These are phyloP conservation scores for Pichia sp. DNA, from an alignment of 1,139 yeast genomes.

Conservation along the genomic window DNA sequence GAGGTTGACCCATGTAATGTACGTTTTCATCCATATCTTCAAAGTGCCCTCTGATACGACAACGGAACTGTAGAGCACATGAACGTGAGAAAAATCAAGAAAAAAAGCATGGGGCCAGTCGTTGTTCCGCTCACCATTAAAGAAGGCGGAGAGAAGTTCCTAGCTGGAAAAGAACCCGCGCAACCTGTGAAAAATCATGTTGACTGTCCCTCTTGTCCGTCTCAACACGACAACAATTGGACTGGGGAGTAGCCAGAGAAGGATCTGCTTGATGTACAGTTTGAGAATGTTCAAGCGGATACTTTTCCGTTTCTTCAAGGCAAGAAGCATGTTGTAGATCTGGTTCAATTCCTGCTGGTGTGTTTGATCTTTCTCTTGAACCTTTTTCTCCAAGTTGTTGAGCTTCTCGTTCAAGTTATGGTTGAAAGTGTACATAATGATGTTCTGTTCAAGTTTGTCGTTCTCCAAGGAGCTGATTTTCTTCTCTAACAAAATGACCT, in stretches of 20 bases:
- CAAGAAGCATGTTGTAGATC: background rate
- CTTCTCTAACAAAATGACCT: slow-evolving; percentile 9
- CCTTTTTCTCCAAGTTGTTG: slow-evolving; percentile 13
- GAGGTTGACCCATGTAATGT: background rate
- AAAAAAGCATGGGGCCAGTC: background rate
- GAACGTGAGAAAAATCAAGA: background rate
- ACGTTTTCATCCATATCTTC: background rate
- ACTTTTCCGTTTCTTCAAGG: slow-evolving; percentile 6
- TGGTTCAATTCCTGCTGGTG: slow-evolving; percentile 5
- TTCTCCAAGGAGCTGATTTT: slow-evolving; percentile 6
- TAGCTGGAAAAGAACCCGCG: slow-evolving; percentile 1
- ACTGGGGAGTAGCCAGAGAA: background rate
- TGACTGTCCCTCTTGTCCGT: background rate
- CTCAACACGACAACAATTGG: background rate
- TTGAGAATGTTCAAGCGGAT: slow-evolving; percentile 1
- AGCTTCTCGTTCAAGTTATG: slow-evolving; percentile 14
- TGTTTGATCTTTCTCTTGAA: slow-evolving; percentile 1
- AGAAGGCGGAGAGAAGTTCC: background rate
- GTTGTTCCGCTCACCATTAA: no score
- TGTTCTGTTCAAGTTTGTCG: slow-evolving; percentile 16
- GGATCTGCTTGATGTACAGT: slow-evolving; percentile 8
- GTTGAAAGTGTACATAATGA: slow-evolving; percentile 12
- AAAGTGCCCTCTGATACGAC: no score
- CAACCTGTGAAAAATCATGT: background rate
- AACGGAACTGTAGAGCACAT: background rate